Base-by-base conservation (phyloP, 805 yeast species). In the Yarrowia sp. region DNA sequence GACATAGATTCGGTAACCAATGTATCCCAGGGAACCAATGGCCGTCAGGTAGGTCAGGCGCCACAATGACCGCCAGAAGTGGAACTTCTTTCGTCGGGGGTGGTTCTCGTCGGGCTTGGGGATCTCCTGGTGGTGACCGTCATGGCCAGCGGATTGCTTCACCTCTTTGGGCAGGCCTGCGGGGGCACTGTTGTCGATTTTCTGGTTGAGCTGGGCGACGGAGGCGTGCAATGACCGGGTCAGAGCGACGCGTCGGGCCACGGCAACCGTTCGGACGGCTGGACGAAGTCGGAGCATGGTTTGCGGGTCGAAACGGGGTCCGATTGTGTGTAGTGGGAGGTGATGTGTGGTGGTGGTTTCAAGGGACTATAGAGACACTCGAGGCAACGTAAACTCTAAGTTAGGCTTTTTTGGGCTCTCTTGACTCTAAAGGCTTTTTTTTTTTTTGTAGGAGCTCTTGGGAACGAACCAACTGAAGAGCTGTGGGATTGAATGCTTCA, bases 1-100 rank as follows among this genome's bases (percentile, higher is more conserved):
- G 14, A 72, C 73, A 72, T 78, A 79, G 70, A 81, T 71, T 36
- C 84, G 81, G 77, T 86, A 91, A 13, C 88, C 87, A 64, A 85
- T 75, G 72, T 87, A 86, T 30, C 85, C 89, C 40, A 86, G 77
- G 17, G 86, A 83, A 0, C 84, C 81, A 42, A 86, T 71, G 9
- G 83, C 78, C 3, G 90, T 78, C 19, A 84, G 72, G 73, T 85
- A 80, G 24, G 88, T 77, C 42, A 82, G 75, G 73, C 83, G 82
- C 83, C 88, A 83, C 8, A 82, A 71, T 60, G 78, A 76, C 56
- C 76, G 75, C 70, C 82, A 75, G 67, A 77, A 73, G 19, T 73
- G 72, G 60, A 70, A 69, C 63, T 68, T 71, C 68, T 69, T 70
- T 60, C 58, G 68, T 14, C 33, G 66, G 43, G 58, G 58, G 33